Evolutionary conservation across 441 rosid genomes (phyloP), one percentile per base, ranked within the genome.

Genomic region (Jatropha podagrica): DNA sequence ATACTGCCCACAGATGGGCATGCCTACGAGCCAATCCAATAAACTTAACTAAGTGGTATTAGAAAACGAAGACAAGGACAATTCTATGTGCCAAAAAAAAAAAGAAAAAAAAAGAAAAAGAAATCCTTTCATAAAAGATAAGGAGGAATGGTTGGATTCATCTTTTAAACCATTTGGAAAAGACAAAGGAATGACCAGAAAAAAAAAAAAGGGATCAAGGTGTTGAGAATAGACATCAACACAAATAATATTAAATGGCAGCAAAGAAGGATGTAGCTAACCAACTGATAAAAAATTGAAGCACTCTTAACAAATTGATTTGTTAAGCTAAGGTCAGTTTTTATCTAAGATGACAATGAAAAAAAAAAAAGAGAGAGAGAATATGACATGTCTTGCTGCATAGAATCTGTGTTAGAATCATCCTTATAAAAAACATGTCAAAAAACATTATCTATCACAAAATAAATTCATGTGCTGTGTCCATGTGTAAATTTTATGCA

Each of bases 291-390:
- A 48, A 26, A 72, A 60, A 27, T 60, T 13, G 12, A 27, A 14
- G 18, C 20, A 15, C 10, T 49, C 14, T 68, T 6, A 9, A 68
- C 58, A 68, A 10, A 8, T 27, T 41, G 38, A 41, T 23, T 0
- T 40, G 63, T 66, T 46, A 44, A 20, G 73, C 49, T 27, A 38
- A 14, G 11, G 62, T 69, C 11, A 38, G 20, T 14, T 56, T 56
- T 38, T 64, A 66, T 71, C 54, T 2, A 20, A 68, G 60, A 70
- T 38, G n/a, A 70, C 7, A 56, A 70, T n/a, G 54, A 56, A 32
- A 32, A 32, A 32, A 32, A 32, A 32, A 32, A 32, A 32, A 32
- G 32, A 32, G 32, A 32, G 32, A 32, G 32, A 32, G 32, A 32
- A 32, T 32, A 32, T 32, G 32, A 32, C 32, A 32, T 1, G 0